phyloP scores from a whole-genome alignment of 139 green algal genomes.

The Tetradesmus lagerheimii region DNA sequence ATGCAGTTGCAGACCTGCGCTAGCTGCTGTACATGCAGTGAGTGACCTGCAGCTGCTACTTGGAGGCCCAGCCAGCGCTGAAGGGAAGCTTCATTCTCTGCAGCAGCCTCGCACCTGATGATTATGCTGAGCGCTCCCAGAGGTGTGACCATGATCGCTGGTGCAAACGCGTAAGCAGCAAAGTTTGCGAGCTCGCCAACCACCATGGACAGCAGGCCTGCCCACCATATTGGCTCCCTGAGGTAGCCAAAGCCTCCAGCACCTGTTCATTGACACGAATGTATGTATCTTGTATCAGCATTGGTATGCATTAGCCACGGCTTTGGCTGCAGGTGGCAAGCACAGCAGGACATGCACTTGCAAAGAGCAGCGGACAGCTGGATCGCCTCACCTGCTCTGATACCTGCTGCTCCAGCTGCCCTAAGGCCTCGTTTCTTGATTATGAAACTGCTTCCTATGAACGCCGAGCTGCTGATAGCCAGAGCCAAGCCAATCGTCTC shows the following conservation, averaged over 20 bases:
- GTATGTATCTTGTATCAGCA: neutral
- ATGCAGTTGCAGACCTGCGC: neutral
- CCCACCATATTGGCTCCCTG: slow-evolving; percentile 96
- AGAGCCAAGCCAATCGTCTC: slow-evolving; percentile 83
- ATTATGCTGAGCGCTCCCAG: slow-evolving; percentile 94
- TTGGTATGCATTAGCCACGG: neutral
- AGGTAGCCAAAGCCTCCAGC: slow-evolving; percentile 96
- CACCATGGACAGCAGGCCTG: slow-evolving; percentile 93
- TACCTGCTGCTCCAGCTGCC: slow-evolving; percentile 77
- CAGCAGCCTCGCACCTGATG: slow-evolving; percentile 72
- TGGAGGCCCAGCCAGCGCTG: too few species aligned
- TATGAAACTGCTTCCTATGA: slow-evolving; percentile 98
- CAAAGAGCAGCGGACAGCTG: neutral
- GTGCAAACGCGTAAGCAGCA: slow-evolving; percentile 97
- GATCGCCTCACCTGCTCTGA: slow-evolving; percentile 79
- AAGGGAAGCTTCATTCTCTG: neutral
- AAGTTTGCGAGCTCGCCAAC: slow-evolving; percentile 96
- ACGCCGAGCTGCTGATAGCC: slow-evolving; percentile 85
- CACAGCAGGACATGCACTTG: neutral
- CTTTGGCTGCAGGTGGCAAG: neutral
- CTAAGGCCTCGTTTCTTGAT: slow-evolving; percentile 98
- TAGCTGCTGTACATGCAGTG: neutral
- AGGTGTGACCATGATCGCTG: slow-evolving; percentile 95
- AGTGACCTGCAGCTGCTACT: neutral
- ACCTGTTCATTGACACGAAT: slow-evolving; percentile 64